Conservation (phyloP, 306 rosid species). For the Sicyos edulis region DNA sequence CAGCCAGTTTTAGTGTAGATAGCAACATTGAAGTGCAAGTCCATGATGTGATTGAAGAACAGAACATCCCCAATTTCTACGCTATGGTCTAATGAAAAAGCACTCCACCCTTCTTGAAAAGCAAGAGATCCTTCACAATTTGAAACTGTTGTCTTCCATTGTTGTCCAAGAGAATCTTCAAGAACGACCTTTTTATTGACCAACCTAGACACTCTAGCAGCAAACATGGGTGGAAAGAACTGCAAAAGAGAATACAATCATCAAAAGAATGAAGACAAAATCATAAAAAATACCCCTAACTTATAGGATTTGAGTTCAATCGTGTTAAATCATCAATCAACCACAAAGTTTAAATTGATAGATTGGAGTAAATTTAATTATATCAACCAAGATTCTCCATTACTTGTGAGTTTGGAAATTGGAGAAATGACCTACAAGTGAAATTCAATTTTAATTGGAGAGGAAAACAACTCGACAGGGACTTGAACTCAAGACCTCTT, state of each 20-base stretch:
- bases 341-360: too few species aligned
- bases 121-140: slow-evolving; percentile 34
- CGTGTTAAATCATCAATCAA: too few species aligned
- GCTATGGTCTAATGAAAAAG: slow-evolving; percentile 39
- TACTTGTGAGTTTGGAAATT: too few species aligned
- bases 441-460: too few species aligned
- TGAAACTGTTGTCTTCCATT: slow-evolving; percentile 40
- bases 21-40: slow-evolving; percentile 42
- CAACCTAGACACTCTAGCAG: slow-evolving; percentile 29
- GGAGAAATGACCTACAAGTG: too few species aligned
- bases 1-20: slow-evolving; percentile 44
- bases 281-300: too few species aligned
- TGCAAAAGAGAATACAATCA: slow-evolving; percentile 29
- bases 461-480: too few species aligned
- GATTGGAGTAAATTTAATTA: too few species aligned
- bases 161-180: slow-evolving; percentile 43
- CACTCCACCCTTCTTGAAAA: slow-evolving; percentile 57
- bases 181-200: slow-evolving; percentile 34
- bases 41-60: slow-evolving; percentile 35
- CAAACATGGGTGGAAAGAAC: slow-evolving; percentile 58
- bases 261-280: not conserved
- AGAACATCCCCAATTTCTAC: slow-evolving; percentile 48
- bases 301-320: too few species aligned
- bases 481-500: too few species aligned
- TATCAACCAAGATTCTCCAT: too few species aligned